phyloP scores from a whole-genome alignment of 1,284 basidiomycete genomes.

The Fomitopsis pinicola region DNA sequence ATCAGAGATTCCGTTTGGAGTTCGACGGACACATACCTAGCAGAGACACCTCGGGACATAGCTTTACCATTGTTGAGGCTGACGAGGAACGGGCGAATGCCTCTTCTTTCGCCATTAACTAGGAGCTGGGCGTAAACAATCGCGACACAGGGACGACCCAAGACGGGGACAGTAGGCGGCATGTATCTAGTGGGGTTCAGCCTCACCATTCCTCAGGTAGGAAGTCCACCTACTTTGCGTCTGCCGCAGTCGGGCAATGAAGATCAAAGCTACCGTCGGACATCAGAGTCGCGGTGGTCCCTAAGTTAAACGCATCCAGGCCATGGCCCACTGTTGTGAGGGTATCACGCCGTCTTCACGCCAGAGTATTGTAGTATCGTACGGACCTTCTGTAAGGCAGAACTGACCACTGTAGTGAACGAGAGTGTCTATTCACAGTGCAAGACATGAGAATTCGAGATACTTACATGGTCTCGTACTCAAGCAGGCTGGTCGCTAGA shows the following conservation, averaged over 20 bases:
- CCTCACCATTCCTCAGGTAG: background rate
- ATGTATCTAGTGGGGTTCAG: conserved; percentile 26
- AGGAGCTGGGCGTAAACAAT: conserved; percentile 28
- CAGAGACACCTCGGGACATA: conserved; percentile 13
- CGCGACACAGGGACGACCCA: conserved; percentile 21
- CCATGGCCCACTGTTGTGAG: conserved; percentile 35
- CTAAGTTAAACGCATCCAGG: conserved; percentile 30
- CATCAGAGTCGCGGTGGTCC: conserved; percentile 30
- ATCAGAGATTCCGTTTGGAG: background rate
- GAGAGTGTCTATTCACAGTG: background rate
- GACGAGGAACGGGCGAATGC: conserved; percentile 27
- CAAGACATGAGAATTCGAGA: conserved; percentile 6
- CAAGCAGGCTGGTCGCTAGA: conserved; percentile 12
- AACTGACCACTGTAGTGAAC: conserved; percentile 25
- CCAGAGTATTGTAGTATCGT: background rate
- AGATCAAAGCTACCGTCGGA: conserved; percentile 27
- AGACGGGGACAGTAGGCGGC: conserved; percentile 32
- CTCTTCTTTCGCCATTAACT: conserved; percentile 20
- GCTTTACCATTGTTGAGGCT: conserved; percentile 16
- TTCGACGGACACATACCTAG: conserved; percentile 3
- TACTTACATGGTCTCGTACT: conserved; percentile 24
- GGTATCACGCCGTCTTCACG: background rate
- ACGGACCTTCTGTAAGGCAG: conserved; percentile 26
- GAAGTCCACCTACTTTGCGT: conserved; percentile 13
- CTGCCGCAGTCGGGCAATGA: conserved; percentile 24